phyloP scores from a whole-genome alignment of 2,329 filamentous ascomycete species.

The Pseudocercospora pini-densiflorae region DNA sequence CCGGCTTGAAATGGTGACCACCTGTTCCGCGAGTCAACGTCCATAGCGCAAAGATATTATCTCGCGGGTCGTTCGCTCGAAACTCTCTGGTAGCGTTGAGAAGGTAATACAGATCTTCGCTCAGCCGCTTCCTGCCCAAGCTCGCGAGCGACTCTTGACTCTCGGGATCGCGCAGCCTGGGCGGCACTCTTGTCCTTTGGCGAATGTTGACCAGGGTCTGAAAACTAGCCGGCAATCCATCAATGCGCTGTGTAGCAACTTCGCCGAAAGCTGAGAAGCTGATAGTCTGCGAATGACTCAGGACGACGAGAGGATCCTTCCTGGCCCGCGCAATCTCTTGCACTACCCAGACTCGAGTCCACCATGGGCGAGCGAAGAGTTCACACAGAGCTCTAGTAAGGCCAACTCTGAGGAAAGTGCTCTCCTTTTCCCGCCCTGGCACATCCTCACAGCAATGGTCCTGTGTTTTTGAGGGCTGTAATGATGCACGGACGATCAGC shows the following conservation, averaged over 20 bases:
- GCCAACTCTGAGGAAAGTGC: background rate
- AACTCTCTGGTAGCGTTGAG: background rate
- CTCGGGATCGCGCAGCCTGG: background rate
- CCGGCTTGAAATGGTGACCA: background rate
- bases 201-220: background rate
- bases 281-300: background rate
- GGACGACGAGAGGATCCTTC: background rate
- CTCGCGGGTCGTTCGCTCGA: background rate
- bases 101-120: background rate
- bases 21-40: background rate
- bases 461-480: background rate
- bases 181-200: background rate
- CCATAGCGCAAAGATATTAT: background rate
- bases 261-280: background rate
- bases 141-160: background rate
- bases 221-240: background rate
- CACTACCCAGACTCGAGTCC: background rate
- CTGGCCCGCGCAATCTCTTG: background rate
- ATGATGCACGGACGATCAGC: background rate
- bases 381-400: background rate
- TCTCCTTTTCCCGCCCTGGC: background rate
- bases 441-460: background rate
- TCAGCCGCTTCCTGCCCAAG: background rate
- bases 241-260: background rate
- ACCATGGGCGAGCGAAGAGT: background rate